phyloP scores from a whole-genome alignment of 1,139 yeast species.

The Hansenula lynferdii region DNA sequence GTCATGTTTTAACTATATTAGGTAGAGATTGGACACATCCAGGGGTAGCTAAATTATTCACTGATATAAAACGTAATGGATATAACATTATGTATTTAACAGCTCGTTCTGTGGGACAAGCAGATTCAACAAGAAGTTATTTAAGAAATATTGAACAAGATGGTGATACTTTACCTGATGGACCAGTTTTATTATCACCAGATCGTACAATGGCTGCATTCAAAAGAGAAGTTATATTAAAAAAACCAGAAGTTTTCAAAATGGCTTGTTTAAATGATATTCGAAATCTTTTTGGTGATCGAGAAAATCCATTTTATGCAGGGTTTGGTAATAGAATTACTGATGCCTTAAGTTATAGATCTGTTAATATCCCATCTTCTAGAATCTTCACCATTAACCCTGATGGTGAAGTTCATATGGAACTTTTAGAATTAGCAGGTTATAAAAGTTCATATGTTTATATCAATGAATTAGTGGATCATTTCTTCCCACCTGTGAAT shows the following conservation, averaged over 20 bases:
- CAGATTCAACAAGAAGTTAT: slow-evolving; percentile 88
- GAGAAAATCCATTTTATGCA: slow-evolving; percentile 82
- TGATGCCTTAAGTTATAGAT: slow-evolving; percentile 92
- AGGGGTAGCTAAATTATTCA: slow-evolving; percentile 89
- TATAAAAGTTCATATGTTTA: slow-evolving; percentile 82
- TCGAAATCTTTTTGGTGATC: slow-evolving; percentile 48
- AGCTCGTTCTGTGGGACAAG: slow-evolving; percentile 93
- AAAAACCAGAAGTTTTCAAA: slow-evolving; percentile 95
- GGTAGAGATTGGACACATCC: slow-evolving; percentile 99
- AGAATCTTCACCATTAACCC: slow-evolving; percentile 95
- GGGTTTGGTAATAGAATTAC: slow-evolving; percentile 98
- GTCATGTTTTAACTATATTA: slow-evolving; percentile 89
- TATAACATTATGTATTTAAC: slow-evolving; percentile 92
- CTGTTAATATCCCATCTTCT: slow-evolving; percentile 92
- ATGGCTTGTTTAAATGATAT: slow-evolving; percentile 96
- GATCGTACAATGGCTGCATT: slow-evolving; percentile 97
- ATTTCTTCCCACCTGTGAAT: slow-evolving; percentile 88
- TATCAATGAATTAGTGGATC: slow-evolving; percentile 94
- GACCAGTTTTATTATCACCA: slow-evolving; percentile 95
- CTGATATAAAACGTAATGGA: slow-evolving; percentile 82
- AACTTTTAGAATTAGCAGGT: slow-evolving; percentile 89
- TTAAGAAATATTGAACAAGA: slow-evolving; percentile 74
- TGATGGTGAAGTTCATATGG: slow-evolving; percentile 97
- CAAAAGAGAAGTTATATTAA: slow-evolving; percentile 83
- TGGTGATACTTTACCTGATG: slow-evolving; percentile 69